Conservation (phyloP, 2,329 filamentous ascomycete species). For the Fusarium staphyleae region DNA sequence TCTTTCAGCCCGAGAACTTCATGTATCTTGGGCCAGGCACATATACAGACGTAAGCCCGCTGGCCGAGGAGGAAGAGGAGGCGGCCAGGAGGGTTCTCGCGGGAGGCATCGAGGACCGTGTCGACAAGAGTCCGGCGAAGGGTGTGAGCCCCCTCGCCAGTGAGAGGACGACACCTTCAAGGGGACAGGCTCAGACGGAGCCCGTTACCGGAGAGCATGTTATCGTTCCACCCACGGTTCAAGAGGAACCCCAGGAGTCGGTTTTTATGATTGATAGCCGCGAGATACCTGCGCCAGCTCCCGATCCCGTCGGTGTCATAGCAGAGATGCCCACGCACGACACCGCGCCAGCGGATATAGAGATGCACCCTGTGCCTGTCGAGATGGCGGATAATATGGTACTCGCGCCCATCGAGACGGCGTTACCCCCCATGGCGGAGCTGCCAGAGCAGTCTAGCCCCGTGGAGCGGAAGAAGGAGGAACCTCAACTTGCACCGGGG, state of each 20-base stretch:
- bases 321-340: slow-evolving; percentile 57
- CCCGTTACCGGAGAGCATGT: slow-evolving; percentile 19
- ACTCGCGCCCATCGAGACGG: slow-evolving; percentile 48
- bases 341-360: slow-evolving; percentile 51
- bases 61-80: slow-evolving; percentile 51
- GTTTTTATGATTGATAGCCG: slow-evolving; percentile 48
- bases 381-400: slow-evolving; percentile 53
- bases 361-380: slow-evolving; percentile 53
- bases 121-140: slow-evolving; percentile 29
- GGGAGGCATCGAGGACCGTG: slow-evolving; percentile 27
- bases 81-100: slow-evolving; percentile 42
- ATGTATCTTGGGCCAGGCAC: slow-evolving; percentile 59
- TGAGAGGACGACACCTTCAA: slow-evolving; percentile 42
- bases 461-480: slow-evolving; percentile 37
- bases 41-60: slow-evolving; percentile 55
- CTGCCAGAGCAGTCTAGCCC: slow-evolving; percentile 47
- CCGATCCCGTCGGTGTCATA: slow-evolving; percentile 53
- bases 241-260: slow-evolving; percentile 24
- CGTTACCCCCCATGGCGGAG: slow-evolving; percentile 46
- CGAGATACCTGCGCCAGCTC: slow-evolving; percentile 40
- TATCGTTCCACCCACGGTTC: slow-evolving; percentile 31
- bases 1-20: slow-evolving; percentile 61
- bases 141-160: slow-evolving; percentile 43
- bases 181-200: slow-evolving; percentile 19
- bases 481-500: slow-evolving; percentile 26